Percentiles rank a stretch among this genome's conserved stretches.
phyloP scores from a whole-genome alignment of 2,329 filamentous ascomycete genomes.

The Pseudopithomyces chartarum region DNA sequence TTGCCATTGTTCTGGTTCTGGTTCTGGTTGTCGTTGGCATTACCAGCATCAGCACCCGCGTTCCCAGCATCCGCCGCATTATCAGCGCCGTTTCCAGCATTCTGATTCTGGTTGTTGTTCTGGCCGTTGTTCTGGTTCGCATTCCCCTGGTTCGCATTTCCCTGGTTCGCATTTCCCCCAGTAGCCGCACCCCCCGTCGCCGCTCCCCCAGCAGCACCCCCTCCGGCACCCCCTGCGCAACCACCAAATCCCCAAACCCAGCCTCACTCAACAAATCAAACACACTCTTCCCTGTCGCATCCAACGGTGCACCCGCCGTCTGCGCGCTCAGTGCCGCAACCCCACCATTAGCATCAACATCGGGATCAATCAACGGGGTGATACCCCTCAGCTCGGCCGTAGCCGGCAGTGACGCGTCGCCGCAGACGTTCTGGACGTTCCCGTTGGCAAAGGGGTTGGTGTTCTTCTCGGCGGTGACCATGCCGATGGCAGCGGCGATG shows the following conservation, averaged over 20 bases:
- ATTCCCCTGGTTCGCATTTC: slow-evolving; percentile 11
- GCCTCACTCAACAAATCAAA: slow-evolving; percentile 66
- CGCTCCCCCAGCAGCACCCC: slow-evolving; percentile 41
- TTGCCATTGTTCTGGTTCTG: slow-evolving; percentile 6
- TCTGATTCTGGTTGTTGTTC: not conserved
- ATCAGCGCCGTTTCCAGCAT: too few species aligned
- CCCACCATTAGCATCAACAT: slow-evolving; percentile 59
- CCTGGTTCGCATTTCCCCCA: slow-evolving; percentile 16
- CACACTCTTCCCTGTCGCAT: slow-evolving; percentile 66
- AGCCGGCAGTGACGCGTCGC: slow-evolving; percentile 65
- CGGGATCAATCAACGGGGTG: slow-evolving; percentile 69
- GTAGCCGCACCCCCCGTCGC: slow-evolving; percentile 21
- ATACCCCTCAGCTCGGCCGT: slow-evolving; percentile 68
- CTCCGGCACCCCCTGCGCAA: slow-evolving; percentile 41
- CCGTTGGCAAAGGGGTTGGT: slow-evolving; percentile 69
- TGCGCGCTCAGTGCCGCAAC: slow-evolving; percentile 65
- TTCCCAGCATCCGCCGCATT: slow-evolving; percentile 12
- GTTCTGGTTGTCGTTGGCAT: too few species aligned
- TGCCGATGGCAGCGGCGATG: slow-evolving; percentile 64
- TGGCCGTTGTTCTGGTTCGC: slow-evolving; percentile 9
- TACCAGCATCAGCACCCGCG: slow-evolving; percentile 10
- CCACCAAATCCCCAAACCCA: slow-evolving; percentile 67
- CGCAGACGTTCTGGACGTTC: slow-evolving; percentile 66
- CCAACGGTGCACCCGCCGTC: slow-evolving; percentile 60
- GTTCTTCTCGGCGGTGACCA: slow-evolving; percentile 73